Conservation (phyloP, 1,284 basidiomycete species). For the Rhodotorula sp. region DNA sequence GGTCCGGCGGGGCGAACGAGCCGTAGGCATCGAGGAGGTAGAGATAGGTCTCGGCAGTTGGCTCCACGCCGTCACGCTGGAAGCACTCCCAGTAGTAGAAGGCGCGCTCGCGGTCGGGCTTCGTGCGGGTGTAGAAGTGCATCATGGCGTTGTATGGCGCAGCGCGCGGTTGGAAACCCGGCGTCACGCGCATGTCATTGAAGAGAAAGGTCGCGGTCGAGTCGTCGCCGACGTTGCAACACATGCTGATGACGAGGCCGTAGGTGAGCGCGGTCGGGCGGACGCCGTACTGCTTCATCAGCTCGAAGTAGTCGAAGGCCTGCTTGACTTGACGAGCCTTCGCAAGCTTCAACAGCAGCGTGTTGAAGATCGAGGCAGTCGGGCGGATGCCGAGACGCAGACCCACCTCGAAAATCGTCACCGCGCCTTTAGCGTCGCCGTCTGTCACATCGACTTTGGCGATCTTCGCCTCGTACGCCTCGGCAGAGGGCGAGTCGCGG, state of each 20-base stretch:
- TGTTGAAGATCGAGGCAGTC: constrained; percentile 89
- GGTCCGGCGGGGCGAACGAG: constrained; percentile 70
- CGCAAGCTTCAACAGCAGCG: constrained; percentile 88
- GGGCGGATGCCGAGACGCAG: constrained; percentile 66
- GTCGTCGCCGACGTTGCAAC: constrained; percentile 82
- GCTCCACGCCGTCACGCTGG: constrained; percentile 62
- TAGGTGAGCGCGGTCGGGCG: constrained; percentile 85
- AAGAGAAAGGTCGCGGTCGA: constrained; percentile 70
- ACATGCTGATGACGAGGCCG: constrained; percentile 83
- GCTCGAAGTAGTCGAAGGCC: constrained; percentile 78
- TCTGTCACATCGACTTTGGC: constrained; percentile 84
- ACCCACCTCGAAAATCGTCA: constrained; percentile 77
- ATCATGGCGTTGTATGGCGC: constrained; percentile 99
- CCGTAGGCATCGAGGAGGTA: constrained; percentile 89
- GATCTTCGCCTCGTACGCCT: constrained; percentile 88
- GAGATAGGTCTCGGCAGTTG: constrained; percentile 91
- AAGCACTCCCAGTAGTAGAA: constrained; percentile 76
- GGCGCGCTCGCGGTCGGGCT: constrained; percentile 75
- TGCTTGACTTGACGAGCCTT: constrained; percentile 87
- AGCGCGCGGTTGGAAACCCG: constrained; percentile 78
- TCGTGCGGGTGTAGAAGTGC: constrained; percentile 88
- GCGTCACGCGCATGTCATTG: constrained; percentile 72
- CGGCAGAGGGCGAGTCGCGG: constrained; percentile 75
- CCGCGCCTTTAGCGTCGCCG: constrained; percentile 82
- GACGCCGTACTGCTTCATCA: constrained; percentile 64